phyloP scores from a whole-genome alignment of 441 rosid species.

The Viola pubescens region DNA sequence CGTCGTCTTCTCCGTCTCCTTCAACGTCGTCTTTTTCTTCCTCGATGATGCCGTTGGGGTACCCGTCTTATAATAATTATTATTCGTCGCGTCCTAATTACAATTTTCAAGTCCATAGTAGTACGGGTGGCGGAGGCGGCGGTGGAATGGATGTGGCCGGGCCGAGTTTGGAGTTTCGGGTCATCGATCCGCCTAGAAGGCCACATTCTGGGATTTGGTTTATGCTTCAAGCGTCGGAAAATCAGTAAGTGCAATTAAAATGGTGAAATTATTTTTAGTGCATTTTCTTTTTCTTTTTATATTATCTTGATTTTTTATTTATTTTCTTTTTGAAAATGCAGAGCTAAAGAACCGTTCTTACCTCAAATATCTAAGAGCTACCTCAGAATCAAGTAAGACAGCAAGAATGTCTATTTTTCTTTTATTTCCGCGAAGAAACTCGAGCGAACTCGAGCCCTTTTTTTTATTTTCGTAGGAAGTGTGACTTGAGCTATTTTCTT shows the following conservation, averaged over 20 bases:
- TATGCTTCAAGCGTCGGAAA: conserved; percentile 72
- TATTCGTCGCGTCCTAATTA: conserved; percentile 42
- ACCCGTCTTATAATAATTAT: conserved; percentile 2
- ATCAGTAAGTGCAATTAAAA: conserved; percentile 60
- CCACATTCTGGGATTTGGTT: conserved; percentile 97
- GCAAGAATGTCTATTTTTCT: conserved; percentile 7
- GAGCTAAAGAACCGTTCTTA: conserved; percentile 75
- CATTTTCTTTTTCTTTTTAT: not conserved
- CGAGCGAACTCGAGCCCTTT: no score
- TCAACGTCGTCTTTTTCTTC: conserved; percentile 26
- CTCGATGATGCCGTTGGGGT: conserved; percentile 48
- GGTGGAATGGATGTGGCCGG: conserved; percentile 47
- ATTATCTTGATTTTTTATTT: conserved; percentile 2
- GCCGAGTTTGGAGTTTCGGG: conserved; percentile 59
- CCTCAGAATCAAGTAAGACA: conserved; percentile 84
- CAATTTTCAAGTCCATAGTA: conserved; percentile 29
- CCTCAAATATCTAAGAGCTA: conserved; percentile 95
- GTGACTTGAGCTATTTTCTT: no score
- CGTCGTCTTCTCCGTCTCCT: conserved; percentile 29
- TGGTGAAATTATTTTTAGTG: not conserved
- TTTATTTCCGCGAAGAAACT: not conserved
- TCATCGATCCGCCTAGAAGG: conserved; percentile 74
- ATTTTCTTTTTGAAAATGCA: conserved; percentile 29
- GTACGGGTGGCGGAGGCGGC: no score
- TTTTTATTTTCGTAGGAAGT: no score